A percentile compares a stretch with the other conserved stretches of the same genome.
Evolutionary conservation across 257 asterid species (phyloP).

Genomic region (Mitragyna speciosa): DNA sequence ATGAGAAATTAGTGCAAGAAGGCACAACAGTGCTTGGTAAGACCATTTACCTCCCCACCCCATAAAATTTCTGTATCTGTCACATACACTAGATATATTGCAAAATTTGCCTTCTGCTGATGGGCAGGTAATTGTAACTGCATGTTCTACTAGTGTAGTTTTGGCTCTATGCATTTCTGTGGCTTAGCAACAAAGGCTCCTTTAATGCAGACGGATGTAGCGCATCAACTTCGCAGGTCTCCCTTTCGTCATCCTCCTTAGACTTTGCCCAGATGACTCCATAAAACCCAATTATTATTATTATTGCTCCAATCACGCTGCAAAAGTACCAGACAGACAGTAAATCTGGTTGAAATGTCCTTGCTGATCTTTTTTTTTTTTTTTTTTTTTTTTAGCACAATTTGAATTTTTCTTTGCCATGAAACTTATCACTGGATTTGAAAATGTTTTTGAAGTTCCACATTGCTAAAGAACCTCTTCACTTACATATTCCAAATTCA

Average conservation of each 20-base stretch:
- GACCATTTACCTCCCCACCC: neutral
- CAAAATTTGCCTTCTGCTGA: neutral
- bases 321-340: neutral
- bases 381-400: no score
- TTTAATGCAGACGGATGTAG: neutral
- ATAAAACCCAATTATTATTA: constrained; percentile 27
- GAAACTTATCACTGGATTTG: neutral
- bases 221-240: neutral
- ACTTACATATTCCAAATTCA: neutral
- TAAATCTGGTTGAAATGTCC: neutral
- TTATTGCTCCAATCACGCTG: constrained; percentile 28
- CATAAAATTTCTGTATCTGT: neutral
- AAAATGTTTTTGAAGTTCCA: neutral
- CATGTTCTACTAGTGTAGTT: neutral
- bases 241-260: constrained; percentile 12
- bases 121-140: neutral
- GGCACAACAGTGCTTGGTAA: neutral
- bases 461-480: neutral
- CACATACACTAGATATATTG: neutral
- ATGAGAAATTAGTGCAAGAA: neutral
- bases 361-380: neutral
- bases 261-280: constrained; percentile 34
- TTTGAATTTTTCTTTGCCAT: neutral
- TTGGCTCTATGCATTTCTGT: neutral
- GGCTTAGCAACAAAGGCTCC: neutral